These are phyloP conservation scores for Bipolaris cookei DNA, from an alignment of 2,329 filamentous ascomycete genomes.

Conservation along the genomic window DNA sequence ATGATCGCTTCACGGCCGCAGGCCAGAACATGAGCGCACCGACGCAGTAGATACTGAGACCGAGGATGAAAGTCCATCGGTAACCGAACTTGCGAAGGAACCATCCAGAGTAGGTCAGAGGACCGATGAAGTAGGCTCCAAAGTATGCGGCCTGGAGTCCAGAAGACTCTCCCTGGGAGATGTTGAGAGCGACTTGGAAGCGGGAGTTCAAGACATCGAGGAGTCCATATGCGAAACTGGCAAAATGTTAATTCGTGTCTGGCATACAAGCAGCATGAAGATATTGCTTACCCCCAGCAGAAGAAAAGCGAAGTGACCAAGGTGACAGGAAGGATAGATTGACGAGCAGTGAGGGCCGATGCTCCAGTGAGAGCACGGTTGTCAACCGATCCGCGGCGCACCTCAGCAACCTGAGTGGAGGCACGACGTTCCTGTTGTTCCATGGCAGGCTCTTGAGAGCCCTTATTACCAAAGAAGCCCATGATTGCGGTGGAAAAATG, in stretches of 20 bases:
- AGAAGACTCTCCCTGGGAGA: slow-evolving; percentile 62
- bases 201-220: slow-evolving; percentile 55
- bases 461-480: slow-evolving; percentile 35
- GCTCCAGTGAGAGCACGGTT: slow-evolving; percentile 47
- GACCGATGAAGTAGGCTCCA: slow-evolving; percentile 62
- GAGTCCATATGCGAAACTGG: slow-evolving; percentile 52
- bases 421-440: slow-evolving; percentile 47
- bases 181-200: slow-evolving; percentile 52
- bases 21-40: slow-evolving; percentile 86
- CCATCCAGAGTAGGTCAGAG: slow-evolving; percentile 61
- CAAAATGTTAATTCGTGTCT: neutral
- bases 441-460: slow-evolving; percentile 42
- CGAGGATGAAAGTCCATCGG: slow-evolving; percentile 79
- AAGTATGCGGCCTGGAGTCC: slow-evolving; percentile 71
- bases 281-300: slow-evolving; percentile 53
- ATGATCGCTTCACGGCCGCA: slow-evolving; percentile 73
- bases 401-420: slow-evolving; percentile 45
- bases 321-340: slow-evolving; percentile 57
- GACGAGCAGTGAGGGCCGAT: slow-evolving; percentile 50
- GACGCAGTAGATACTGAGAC: slow-evolving; percentile 70
- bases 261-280: too few species aligned
- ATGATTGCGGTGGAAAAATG: slow-evolving; percentile 21
- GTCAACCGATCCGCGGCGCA: slow-evolving; percentile 44
- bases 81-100: slow-evolving; percentile 77
- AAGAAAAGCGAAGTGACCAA: slow-evolving; percentile 58